phyloP scores from a whole-genome alignment of 495 filamentous ascomycete genomes.

The Penicillium steckii region DNA sequence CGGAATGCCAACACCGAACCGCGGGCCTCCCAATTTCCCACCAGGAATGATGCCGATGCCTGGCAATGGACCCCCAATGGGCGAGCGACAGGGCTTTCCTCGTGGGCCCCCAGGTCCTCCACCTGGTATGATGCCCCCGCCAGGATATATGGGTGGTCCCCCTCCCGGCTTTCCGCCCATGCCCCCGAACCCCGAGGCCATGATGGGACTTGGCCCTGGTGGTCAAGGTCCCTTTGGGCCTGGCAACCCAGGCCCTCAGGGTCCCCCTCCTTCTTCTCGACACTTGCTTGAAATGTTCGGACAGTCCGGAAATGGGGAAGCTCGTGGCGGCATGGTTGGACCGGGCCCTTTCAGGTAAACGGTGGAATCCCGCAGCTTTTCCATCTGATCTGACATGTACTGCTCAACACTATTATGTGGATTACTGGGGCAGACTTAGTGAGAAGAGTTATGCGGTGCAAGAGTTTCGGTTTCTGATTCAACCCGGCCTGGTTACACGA shows the following conservation, averaged over 20 bases:
- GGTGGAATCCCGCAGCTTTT: not conserved
- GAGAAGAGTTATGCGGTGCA: constrained; percentile 9
- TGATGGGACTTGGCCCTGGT: constrained; percentile 40
- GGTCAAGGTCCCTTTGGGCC: constrained; percentile 38
- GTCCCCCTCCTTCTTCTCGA: constrained; percentile 42
- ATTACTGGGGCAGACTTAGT: constrained; percentile 14
- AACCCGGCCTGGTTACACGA: constrained; percentile 8
- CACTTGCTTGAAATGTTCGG: constrained; percentile 49
- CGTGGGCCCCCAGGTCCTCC: constrained; percentile 44
- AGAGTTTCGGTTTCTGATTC: constrained; percentile 4
- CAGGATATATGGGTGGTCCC: constrained; percentile 48
- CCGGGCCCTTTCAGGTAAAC: constrained; percentile 40
- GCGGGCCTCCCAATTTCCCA: constrained; percentile 42
- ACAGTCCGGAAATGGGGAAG: constrained; percentile 38
- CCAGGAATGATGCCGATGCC: constrained; percentile 47
- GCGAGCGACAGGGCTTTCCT: constrained; percentile 41
- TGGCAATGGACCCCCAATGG: constrained; percentile 33
- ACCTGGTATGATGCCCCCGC: constrained; percentile 52
- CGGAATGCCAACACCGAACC: constrained; percentile 41
- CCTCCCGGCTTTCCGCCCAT: constrained; percentile 48
- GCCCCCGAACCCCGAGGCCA: constrained; percentile 43
- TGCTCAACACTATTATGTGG: constrained; percentile 11
- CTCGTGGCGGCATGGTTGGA: constrained; percentile 41
- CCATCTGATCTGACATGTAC: not conserved
- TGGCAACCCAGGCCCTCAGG: constrained; percentile 39